Base-by-base conservation (phyloP, 2,329 filamentous ascomycete genomes). In the Colletotrichum sublineola region DNA sequence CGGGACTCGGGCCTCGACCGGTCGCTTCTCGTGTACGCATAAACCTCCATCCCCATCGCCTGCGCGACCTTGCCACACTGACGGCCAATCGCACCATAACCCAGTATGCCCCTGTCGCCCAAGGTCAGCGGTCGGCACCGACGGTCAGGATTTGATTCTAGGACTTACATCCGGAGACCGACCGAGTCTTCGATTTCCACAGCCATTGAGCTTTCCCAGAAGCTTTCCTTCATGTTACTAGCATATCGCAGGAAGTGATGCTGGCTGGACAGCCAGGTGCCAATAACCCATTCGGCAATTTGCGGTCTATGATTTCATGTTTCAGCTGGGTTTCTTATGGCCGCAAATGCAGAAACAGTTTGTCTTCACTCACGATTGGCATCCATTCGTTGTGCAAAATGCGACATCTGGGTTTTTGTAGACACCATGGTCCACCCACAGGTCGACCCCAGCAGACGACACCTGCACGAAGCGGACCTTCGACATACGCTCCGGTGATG, bases 21-120 rank as follows among this genome's bases (percentile, higher is more conserved):
- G 0, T 90, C 87, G 1, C 84, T 87, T 1, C 88, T 88, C 0
- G 92, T 94, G 80, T 91, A 93, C 1, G 91, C 92, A 75, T 92
- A 84, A 1, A 94, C 87, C 57, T 89, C 84, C 88, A 92, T 92
- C 15, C 92, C 92, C 76, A 92, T 79, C 4, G 89, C 89, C 29
- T 85, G 82, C 4, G 86, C 86, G 8, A 92, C 84, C 9, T 82
- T 79, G 9, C 82, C 85, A 14, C 73, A 74, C 8, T 86, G 83
- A 5, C 84, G 79, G 5, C 84, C 85, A 57, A 86, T 86, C 57
- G 82, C 79, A 46, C 85, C 84, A 70, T 86, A 86, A 14, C 84
- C 84, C 12, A 86, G 77, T 61, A 86, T 78, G 5, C 81, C 82
- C 67, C 80, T 80, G 24, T 40, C 33, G 29, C 20, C 7, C 31